Evolutionary conservation across 2,329 filamentous ascomycete species (phyloP), one percentile per base, ranked within the genome.

Genomic region (Clonostachys sp.): DNA sequence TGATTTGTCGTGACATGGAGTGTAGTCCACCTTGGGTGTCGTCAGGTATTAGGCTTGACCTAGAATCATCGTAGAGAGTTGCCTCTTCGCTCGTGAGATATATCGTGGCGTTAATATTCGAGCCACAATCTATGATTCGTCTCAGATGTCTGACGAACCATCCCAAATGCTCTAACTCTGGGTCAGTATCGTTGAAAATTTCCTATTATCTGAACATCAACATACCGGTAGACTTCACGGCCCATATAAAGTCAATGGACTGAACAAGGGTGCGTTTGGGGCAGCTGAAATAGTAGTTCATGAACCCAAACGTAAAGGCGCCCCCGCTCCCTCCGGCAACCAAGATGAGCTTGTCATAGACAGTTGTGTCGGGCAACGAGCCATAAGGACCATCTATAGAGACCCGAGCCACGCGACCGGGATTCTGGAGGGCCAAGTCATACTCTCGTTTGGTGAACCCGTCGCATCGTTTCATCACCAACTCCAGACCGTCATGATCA

Each of bases 341-440:
- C 8, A 61, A 33, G 1, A 61, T 33, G 3, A 61, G 41, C 20
- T 52, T 57, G 16, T 61, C 52, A 17, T 60, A 59, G 8, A 45
- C 45, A 0, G 41, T 12, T 0, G 74, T 71, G 48, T 78, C 67
- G 0, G 76, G 76, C 18, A 75, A 63, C 2, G 71, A 72, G 12
- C 78, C 78, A 45, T 81, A 81, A 0, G 77, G 74, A 0, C 77
- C 76, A 48, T 81, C 76, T 2, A 77, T 63, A 0, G 75, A 79
- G 0, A 71, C 74, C 45, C 58, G 12, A 14, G 36, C 65, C 5
- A 79, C 57, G 5, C 56, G 62, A 0, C 73, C 72, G 0, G 73
- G 72, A 45, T 77, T 65, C 6, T 64, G 55, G 4, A 56, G 42
- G 0, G 77, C 75, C 48, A 73, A 68, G 5, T 62, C 60, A 54